Percentiles rank a stretch among this genome's conserved stretches.
Conservation (phyloP, 2,329 filamentous ascomycete genomes). For the Aureobasidium sp. region DNA sequence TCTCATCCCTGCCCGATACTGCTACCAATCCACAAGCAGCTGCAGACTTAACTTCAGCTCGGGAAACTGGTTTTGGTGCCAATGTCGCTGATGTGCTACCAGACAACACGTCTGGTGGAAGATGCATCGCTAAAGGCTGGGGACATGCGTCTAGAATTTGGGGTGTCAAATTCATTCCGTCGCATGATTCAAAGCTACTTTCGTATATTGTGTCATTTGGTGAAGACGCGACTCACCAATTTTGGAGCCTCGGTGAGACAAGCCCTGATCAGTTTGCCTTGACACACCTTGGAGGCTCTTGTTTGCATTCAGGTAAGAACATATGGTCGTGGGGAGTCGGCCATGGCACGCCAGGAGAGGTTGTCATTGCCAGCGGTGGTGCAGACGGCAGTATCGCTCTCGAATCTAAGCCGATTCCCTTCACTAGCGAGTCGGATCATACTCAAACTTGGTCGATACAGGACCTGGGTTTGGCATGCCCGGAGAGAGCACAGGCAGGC, state of each 20-base stretch:
- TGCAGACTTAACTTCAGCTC: constrained; percentile 23
- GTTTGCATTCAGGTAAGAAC: constrained; percentile 77
- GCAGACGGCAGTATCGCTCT: constrained; percentile 62
- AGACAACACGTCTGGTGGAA: constrained; percentile 29
- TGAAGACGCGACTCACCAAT: constrained; percentile 71
- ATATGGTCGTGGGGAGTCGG: constrained; percentile 65
- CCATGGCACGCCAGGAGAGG: background rate
- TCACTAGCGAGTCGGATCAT: background rate
- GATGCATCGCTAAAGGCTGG: constrained; percentile 65
- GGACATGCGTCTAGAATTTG: constrained; percentile 87
- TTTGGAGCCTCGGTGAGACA: constrained; percentile 43
- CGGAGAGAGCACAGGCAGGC: constrained; percentile 19
- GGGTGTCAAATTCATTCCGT: constrained; percentile 62
- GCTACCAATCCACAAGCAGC: constrained; percentile 25
- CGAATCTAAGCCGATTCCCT: constrained; percentile 3
- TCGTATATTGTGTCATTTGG: constrained; percentile 67
- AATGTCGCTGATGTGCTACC: constrained; percentile 10
- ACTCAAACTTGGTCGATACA: constrained; percentile 12
- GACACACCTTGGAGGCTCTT: constrained; percentile 48
- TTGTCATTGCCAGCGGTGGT: constrained; percentile 60
- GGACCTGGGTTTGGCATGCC: background rate
- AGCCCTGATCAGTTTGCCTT: constrained; percentile 31
- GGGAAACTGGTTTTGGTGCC: constrained; percentile 40
- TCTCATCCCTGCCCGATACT: constrained; percentile 47
- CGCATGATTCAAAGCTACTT: background rate